phyloP scores from a whole-genome alignment of 805 yeast genomes.

The Starmera dryadoides region DNA sequence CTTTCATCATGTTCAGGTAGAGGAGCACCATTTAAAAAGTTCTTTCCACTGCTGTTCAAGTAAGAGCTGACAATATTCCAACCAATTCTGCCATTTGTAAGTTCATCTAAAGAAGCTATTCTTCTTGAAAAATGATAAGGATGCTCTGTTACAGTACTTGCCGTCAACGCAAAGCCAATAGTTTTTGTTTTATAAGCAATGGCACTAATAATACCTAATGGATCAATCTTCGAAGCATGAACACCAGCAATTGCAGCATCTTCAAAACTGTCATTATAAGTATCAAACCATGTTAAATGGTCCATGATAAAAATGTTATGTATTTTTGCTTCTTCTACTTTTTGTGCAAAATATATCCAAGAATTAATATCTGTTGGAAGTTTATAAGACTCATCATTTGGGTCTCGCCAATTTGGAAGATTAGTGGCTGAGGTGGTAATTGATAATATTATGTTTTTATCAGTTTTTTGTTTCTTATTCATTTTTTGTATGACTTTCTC shows the following conservation, averaged over 20 bases:
- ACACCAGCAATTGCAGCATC: conserved; percentile 9
- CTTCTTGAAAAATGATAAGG: conserved; percentile 33
- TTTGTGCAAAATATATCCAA: conserved; percentile 22
- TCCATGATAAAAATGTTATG: conserved; percentile 30
- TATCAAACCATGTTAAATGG: conserved; percentile 29
- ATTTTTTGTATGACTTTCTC: too few species aligned
- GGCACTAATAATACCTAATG: conserved; percentile 22
- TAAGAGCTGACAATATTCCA: conserved; percentile 38
- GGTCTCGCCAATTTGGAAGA: neutral
- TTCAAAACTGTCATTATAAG: conserved; percentile 22
- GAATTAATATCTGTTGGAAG: conserved; percentile 5
- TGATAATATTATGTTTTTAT: neutral
- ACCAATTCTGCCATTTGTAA: conserved; percentile 34
- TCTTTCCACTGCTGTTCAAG: conserved; percentile 32
- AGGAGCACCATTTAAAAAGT: conserved; percentile 25
- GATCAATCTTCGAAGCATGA: conserved; percentile 23
- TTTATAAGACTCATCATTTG: neutral
- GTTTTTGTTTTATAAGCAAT: conserved; percentile 34
- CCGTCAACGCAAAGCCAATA: conserved; percentile 31
- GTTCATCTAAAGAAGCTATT: conserved; percentile 32
- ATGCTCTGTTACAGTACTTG: conserved; percentile 33
- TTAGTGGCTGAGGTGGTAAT: neutral
- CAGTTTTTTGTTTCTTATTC: neutral
- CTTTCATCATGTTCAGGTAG: conserved; percentile 33
- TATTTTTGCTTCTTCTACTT: conserved; percentile 28